Evolutionary conservation across 78 protist genomes (phyloP).

Genomic region (Creolimax fragrantissima): DNA sequence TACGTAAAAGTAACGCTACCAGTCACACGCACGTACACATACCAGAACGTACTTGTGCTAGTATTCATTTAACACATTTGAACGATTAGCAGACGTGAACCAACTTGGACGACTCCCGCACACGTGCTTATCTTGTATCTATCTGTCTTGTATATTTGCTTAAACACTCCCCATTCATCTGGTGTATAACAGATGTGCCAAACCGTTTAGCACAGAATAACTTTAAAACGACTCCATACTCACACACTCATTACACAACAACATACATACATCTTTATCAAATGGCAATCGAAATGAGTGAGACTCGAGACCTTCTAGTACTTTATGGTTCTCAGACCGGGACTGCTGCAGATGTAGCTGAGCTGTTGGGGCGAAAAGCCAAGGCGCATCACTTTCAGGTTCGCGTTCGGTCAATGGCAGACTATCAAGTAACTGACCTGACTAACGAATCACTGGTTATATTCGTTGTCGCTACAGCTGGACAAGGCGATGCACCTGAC

Average conservation of each 20-base stretch:
- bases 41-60: too few species aligned
- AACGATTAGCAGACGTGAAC: too few species aligned
- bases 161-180: too few species aligned
- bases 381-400: background rate
- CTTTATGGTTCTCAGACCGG: constrained; percentile 54
- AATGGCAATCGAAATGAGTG: background rate
- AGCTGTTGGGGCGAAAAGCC: constrained; percentile 30
- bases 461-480: constrained; percentile 37
- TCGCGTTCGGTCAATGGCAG: background rate
- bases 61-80: too few species aligned
- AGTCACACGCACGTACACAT: too few species aligned
- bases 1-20: too few species aligned
- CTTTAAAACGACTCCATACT: too few species aligned
- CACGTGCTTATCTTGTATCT: too few species aligned
- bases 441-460: background rate
- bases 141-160: too few species aligned
- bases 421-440: background rate
- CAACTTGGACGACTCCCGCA: too few species aligned
- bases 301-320: background rate
- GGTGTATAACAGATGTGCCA: too few species aligned
- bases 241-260: background rate
- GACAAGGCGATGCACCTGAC: constrained; percentile 45
- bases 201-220: too few species aligned
- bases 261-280: background rate
- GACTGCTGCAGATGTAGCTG: constrained; percentile 51